A percentile compares a stretch with the other conserved stretches of the same genome.
These are phyloP conservation scores for Wallacemonas rigidus DNA, from an alignment of 208 protist species.

Conservation along the genomic window DNA sequence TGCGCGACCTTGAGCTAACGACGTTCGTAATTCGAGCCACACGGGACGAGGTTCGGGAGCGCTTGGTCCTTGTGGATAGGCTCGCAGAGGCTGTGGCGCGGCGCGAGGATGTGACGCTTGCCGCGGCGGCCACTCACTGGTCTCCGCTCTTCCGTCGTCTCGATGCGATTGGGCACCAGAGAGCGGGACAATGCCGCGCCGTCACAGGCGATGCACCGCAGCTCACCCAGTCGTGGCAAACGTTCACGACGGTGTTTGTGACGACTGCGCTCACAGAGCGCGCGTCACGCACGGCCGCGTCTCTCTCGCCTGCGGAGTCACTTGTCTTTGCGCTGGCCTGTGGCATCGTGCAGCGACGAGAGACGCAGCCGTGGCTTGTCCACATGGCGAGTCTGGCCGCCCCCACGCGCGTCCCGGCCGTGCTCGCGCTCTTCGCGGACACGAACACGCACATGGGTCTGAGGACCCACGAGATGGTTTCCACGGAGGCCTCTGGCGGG, in stretches of 20 bases:
- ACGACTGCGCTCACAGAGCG: no score
- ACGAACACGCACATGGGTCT: no score
- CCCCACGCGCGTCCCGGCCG: conserved; percentile 20
- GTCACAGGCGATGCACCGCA: no score
- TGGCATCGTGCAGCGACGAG: conserved; percentile 9
- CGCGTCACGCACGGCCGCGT: not conserved
- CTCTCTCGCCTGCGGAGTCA: not conserved
- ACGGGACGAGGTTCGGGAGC: conserved; percentile 12
- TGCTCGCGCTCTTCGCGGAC: conserved; percentile 19
- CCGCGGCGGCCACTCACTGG: not conserved
- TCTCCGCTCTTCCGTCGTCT: not conserved
- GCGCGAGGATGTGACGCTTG: not conserved
- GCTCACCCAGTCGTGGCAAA: no score
- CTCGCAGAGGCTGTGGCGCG: not conserved
- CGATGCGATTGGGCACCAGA: not conserved
- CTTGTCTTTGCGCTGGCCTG: not conserved
- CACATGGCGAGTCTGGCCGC: conserved; percentile 34
- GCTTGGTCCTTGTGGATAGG: not conserved
- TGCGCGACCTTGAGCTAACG: not conserved
- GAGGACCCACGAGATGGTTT: not conserved
- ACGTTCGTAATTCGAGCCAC: not conserved
- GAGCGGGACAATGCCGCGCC: not conserved
- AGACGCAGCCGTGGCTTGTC: conserved; percentile 22
- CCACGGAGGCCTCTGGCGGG: not conserved
- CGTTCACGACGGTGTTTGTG: no score